Base-by-base conservation (phyloP, 192 early-diverging fungal species). In the Spinellus fusiger region DNA sequence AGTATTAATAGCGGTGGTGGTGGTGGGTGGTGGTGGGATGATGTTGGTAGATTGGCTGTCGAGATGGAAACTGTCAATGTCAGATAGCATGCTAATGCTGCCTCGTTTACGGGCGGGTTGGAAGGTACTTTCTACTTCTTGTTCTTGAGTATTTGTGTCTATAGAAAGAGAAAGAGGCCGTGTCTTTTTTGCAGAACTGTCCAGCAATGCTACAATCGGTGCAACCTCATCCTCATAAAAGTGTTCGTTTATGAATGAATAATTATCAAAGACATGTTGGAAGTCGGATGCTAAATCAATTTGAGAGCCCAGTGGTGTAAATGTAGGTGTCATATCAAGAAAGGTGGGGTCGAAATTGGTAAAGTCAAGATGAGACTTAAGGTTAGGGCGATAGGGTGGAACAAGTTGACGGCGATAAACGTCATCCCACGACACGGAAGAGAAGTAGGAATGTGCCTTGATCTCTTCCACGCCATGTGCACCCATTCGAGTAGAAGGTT, bases 371-470 rank as follows among this genome's bases (percentile, higher is more conserved):
- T 75, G 69, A 26, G 69, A 66, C n/a, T 53, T 49, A 13, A 91
- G 67, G 27, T 13, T 3, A 34, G 92, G 92, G 15, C 79, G 66
- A 56, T 80, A 93, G 3, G 91, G 87, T 10, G 89, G 80, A 2
- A 74, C 56, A 22, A 86, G 59, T 56, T 74, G 64, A n/a, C 81
- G 73, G 20, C 84, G 54, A 33, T 84, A 64, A 35, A 91, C 78
- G 29, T 80, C 74, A 26, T 87, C 80, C 90, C 90, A 94, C 53
- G 86, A 77, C 23, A 92, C 76, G 25, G 65, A 67, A 26, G 69
- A 62, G 69, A 94, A 94, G 54, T 86, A 93, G 0, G 84, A 73
- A 68, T 93, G 91, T 3, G 44, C 20, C 59, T 90, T 91, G 56
- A 94, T 86, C 16, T 88, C 81, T 1, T 70, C 73, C 0, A 73